Base-by-base conservation (phyloP, 139 green algal genomes). In the Volvox africanus region DNA sequence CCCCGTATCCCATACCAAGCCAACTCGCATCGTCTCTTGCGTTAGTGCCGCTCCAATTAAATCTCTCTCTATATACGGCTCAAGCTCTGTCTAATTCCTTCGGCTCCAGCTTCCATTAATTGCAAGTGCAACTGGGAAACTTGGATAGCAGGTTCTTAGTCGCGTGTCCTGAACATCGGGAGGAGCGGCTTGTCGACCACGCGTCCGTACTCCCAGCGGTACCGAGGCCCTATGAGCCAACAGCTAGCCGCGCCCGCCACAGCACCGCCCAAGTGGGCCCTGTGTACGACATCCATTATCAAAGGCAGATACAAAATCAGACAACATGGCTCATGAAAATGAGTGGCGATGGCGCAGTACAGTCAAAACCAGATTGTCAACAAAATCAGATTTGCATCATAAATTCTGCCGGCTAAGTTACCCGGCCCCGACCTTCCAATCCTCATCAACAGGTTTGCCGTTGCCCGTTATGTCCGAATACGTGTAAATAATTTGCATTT, bases 231-330 rank as follows among this genome's bases (percentile, higher is more conserved):
- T 14, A 77, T 77, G 19, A 90, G 86, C 55, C 32, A 84, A 22
- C 44, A 71, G 22, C 22, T 30, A 2, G 73, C 75, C n/a, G 73
- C 86, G 55, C 86, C 86, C 28, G 44, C 75, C 73, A 90, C 13
- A 22, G 37, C 32, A 32, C 86, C 86, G 32, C 86, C 86, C 55
- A 90, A 26, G 55, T 90, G 86, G 50, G 55, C 50, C 86, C 85
- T 89, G 84, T 33, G 36, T 20, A 13, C 55, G 32, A 9, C 44
- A 55, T 55, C 44, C 44, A 55, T 55, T 9, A 9, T 9, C 18
- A 22, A 18, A 20, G 37, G 17, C 33, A n/a, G 1, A 26, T 24
- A 73, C 11, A 12, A 16, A 9, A 73, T 24, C 16, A 73, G 44
- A 9, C 11, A 28, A 28, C 65, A 73, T 28, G 21, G 65, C 65